Evolutionary conservation across 176 grass and related monocot genomes (phyloP).

Genomic region (Oryza glumipatula): DNA sequence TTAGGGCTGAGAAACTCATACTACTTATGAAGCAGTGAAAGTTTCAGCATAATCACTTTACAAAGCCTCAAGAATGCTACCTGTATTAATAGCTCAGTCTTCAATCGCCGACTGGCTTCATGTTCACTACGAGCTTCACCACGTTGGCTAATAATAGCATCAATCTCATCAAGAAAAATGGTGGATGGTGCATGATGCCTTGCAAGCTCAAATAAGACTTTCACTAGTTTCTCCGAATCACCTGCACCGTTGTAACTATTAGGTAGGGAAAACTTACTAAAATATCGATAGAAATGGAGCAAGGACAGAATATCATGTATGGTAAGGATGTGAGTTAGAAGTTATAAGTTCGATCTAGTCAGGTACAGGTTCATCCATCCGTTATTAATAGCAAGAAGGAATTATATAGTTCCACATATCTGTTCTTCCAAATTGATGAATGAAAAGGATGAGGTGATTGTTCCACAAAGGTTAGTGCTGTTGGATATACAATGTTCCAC

Average conservation of each 20-base stretch:
- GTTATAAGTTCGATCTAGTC: not conserved
- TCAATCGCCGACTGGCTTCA: conserved; percentile 88
- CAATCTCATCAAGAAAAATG: conserved; percentile 96
- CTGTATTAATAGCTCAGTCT: conserved; percentile 94
- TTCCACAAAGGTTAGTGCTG: not conserved
- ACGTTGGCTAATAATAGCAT: conserved; percentile 90
- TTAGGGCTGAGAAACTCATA: conserved; percentile 1
- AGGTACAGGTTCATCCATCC: not conserved
- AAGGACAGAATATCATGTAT: not conserved
- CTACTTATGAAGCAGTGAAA: not conserved
- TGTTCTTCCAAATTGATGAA: not conserved
- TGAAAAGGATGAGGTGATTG: not conserved
- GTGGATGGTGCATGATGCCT: conserved; percentile 97
- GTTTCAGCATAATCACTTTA: not conserved
- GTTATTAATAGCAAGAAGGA: not conserved
- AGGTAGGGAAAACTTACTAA: conserved; percentile 10
- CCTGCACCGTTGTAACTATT: conserved; percentile 53
- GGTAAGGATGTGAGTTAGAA: not conserved
- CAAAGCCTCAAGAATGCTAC: conserved; percentile 32
- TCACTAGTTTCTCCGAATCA: conserved; percentile 94
- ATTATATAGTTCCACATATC: conserved; percentile 17
- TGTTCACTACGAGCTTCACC: conserved; percentile 96
- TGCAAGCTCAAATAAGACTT: conserved; percentile 91
- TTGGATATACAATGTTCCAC: not conserved
- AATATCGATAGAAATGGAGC: not conserved